These are phyloP conservation scores for Fusarium dlaminii DNA, from an alignment of 2,329 filamentous ascomycete genomes.

Conservation along the genomic window DNA sequence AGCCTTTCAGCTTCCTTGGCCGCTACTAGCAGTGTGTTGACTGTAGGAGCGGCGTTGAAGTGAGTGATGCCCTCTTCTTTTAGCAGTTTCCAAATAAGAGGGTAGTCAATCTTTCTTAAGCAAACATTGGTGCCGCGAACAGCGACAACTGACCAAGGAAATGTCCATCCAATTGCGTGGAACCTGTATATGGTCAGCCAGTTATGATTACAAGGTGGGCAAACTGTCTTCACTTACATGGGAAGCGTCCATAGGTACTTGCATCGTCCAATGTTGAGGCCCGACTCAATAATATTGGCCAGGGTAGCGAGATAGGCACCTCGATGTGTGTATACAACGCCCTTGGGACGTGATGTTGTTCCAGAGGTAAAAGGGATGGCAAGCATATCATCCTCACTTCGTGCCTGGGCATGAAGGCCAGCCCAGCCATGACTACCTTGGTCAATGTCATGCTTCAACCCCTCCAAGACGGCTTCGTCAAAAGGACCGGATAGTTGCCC, in stretches of 20 bases:
- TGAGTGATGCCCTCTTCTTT: constrained; percentile 91
- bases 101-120: constrained; percentile 93
- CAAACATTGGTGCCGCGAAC: constrained; percentile 96
- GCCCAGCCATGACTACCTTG: constrained; percentile 78
- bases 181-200: constrained; percentile 55
- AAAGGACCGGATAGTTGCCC: constrained; percentile 82
- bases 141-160: constrained; percentile 92
- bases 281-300: constrained; percentile 88
- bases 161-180: constrained; percentile 81
- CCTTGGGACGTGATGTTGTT: constrained; percentile 91
- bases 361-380: constrained; percentile 94
- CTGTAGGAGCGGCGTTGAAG: constrained; percentile 94
- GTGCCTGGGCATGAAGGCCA: constrained; percentile 74
- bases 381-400: constrained; percentile 81
- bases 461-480: constrained; percentile 84
- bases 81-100: constrained; percentile 87
- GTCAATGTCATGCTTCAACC: constrained; percentile 75
- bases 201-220: neutral
- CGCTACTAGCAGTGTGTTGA: constrained; percentile 91
- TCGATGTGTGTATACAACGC: constrained; percentile 90
- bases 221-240: constrained; percentile 70
- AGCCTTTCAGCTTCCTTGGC: constrained; percentile 78
- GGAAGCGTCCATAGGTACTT: constrained; percentile 92
- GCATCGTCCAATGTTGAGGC: constrained; percentile 79
- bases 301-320: constrained; percentile 86